These are phyloP conservation scores for Podospora comata DNA, from an alignment of 495 filamentous ascomycete species.

Conservation along the genomic window DNA sequence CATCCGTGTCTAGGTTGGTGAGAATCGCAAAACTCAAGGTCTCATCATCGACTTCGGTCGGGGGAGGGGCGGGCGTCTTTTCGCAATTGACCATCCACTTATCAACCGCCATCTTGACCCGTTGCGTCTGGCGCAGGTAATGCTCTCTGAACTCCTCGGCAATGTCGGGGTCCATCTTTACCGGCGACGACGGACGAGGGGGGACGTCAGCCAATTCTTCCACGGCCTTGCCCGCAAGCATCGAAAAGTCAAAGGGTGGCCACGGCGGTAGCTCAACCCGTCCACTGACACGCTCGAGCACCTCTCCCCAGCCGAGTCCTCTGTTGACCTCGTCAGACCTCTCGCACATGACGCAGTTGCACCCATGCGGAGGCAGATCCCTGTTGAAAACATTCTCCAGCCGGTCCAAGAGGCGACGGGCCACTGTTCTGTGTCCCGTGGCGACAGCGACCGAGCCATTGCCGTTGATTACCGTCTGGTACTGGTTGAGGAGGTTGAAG, in stretches of 20 bases:
- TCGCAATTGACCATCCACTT: constrained; percentile 79
- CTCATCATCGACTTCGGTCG: constrained; percentile 86
- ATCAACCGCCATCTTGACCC: constrained; percentile 79
- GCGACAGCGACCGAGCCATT: constrained; percentile 92
- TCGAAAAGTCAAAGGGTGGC: constrained; percentile 78
- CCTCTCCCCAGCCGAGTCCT: constrained; percentile 94
- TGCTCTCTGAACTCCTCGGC: constrained; percentile 86
- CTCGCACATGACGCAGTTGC: constrained; percentile 73
- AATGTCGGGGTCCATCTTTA: constrained; percentile 87
- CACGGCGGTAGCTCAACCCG: constrained; percentile 78
- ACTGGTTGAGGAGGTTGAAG: constrained; percentile 78
- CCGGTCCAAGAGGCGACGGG: constrained; percentile 87
- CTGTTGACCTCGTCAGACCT: constrained; percentile 51
- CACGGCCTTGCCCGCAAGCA: constrained; percentile 54
- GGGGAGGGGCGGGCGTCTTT: constrained; percentile 65
- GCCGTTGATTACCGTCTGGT: constrained; percentile 70
- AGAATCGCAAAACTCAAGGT: constrained; percentile 89
- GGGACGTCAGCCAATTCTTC: constrained; percentile 45
- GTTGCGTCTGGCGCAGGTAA: constrained; percentile 81
- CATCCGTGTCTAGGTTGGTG: constrained; percentile 73
- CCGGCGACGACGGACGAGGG: constrained; percentile 56
- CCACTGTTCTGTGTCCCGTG: constrained; percentile 91
- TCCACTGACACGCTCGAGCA: constrained; percentile 87
- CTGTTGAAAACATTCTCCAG: constrained; percentile 90
- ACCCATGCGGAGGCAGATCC: constrained; percentile 79